phyloP scores from a whole-genome alignment of 371 early-diverging fungal genomes.

The Mortierella sp. region DNA sequence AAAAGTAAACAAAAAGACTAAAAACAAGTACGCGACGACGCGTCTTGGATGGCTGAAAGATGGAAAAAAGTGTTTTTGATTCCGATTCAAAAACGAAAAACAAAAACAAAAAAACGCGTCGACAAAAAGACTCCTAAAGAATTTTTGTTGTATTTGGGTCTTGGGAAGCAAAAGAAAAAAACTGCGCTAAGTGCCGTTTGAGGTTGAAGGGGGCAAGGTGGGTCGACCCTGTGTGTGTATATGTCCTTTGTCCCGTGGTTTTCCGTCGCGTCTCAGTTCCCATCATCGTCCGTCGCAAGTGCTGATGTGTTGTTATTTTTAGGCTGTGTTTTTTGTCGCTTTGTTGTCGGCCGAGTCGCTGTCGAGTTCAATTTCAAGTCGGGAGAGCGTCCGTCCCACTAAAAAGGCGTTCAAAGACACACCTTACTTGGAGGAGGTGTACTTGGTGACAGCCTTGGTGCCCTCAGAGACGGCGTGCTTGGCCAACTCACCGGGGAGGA shows the following conservation, averaged over 20 bases:
- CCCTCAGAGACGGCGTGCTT: slow-evolving; percentile 99
- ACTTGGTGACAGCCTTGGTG: slow-evolving; percentile 98
- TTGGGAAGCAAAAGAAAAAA: not conserved
- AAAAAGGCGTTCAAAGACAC: not conserved
- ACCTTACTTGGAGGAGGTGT: slow-evolving; percentile 84
- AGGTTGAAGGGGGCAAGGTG: not conserved
- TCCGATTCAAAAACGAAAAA: slow-evolving; percentile 7
- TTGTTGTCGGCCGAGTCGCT: not conserved
- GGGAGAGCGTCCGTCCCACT: not conserved
- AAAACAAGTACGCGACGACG: slow-evolving; percentile 13
- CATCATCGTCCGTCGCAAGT: not conserved
- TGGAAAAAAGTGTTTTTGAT: slow-evolving; percentile 15
- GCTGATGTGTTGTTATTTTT: not conserved
- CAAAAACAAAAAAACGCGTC: slow-evolving; percentile 25
- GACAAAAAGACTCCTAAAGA: not conserved
- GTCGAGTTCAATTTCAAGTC: not conserved
- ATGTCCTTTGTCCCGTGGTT: not conserved
- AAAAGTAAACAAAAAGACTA: not conserved
- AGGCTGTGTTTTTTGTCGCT: not conserved
- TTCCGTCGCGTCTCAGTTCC: not conserved
- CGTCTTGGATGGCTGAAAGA: slow-evolving; percentile 2
- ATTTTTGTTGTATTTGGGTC: not conserved
- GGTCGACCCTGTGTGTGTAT: not conserved
- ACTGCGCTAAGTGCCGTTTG: slow-evolving; percentile 2
- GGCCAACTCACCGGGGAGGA: slow-evolving; percentile 96